Percentiles rank a stretch among this genome's conserved stretches.
These are phyloP conservation scores for Alloteropsis semialata DNA, from an alignment of 176 grass and related monocot genomes.

Conservation along the genomic window DNA sequence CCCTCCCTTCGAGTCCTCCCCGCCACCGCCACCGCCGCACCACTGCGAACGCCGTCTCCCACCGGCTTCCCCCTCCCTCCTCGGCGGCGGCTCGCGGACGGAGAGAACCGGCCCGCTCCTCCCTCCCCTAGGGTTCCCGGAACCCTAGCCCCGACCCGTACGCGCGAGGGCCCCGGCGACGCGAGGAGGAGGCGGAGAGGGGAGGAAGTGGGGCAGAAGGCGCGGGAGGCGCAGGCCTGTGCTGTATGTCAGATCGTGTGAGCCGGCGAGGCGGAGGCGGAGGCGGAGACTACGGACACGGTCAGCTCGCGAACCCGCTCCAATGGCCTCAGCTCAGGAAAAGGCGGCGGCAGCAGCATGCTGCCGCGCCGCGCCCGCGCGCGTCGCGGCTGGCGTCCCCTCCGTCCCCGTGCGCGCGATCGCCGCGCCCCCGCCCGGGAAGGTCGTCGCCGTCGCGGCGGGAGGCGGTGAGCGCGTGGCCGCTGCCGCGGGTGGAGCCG, in stretches of 20 bases:
- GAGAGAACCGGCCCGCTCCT: conserved; percentile 14
- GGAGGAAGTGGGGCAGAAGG: conserved; percentile 26
- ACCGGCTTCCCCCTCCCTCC: neutral
- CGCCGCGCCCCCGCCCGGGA: conserved; percentile 24
- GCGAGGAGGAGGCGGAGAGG: neutral
- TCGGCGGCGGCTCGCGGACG: conserved; percentile 19
- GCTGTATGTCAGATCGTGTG: conserved; percentile 97
- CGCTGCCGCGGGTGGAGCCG: conserved; percentile 27
- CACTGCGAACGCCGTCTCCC: neutral
- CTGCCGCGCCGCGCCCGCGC: conserved; percentile 30
- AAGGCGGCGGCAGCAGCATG: conserved; percentile 72
- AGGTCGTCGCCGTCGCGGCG: conserved; percentile 32
- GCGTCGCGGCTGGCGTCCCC: conserved; percentile 12
- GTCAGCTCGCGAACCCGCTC: conserved; percentile 84
- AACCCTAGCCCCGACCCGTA: conserved; percentile 30
- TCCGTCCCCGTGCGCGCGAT: conserved; percentile 6
- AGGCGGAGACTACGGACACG: conserved; percentile 89
- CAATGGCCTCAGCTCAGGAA: conserved; percentile 99
- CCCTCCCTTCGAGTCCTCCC: neutral
- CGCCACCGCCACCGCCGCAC: neutral
- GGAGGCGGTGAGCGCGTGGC: conserved; percentile 26
- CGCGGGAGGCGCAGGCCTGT: conserved; percentile 54
- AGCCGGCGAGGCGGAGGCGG: conserved; percentile 58
- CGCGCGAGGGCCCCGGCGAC: neutral
- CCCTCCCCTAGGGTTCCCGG: neutral